Conservation (phyloP, 257 asterid genomes). For the Solanum rostratum region DNA sequence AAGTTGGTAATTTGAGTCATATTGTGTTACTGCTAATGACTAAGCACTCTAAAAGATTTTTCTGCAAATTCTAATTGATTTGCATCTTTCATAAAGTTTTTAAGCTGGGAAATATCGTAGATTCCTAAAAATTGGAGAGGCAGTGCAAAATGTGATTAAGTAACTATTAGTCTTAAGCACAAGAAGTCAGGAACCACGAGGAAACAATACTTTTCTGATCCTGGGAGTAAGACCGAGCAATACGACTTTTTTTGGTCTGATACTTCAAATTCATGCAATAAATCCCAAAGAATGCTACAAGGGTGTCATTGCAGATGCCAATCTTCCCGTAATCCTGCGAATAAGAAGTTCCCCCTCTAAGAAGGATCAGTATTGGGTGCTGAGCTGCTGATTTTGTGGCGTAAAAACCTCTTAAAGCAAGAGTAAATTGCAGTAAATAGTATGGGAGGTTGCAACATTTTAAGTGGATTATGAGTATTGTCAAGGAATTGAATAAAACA, state of each 20-base stretch:
- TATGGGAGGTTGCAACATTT: not conserved
- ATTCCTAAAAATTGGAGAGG: not conserved
- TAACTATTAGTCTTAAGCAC: not conserved
- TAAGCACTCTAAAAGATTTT: not conserved
- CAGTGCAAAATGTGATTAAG: not conserved
- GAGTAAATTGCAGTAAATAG: not conserved
- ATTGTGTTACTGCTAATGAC: not conserved
- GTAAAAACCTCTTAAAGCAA: not conserved
- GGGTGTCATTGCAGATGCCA: not conserved
- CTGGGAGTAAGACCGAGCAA: not conserved
- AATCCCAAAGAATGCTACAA: not conserved
- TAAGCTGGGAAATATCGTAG: not conserved
- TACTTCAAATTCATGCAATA: not conserved
- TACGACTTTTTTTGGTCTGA: not conserved
- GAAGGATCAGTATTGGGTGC: not conserved
- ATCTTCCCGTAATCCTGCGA: not conserved
- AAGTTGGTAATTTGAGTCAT: not conserved
- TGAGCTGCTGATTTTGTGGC: not conserved
- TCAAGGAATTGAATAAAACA: not conserved
- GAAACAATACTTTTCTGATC: not conserved
- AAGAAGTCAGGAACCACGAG: not conserved
- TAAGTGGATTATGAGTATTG: not conserved
- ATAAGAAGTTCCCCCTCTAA: not conserved
- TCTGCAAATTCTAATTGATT: not conserved
- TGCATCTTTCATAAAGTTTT: not conserved